Percentiles rank a stretch among this genome's conserved stretches.
Conservation (phyloP, 352 stramenopile genomes). For the Proteromonas lacertae region DNA sequence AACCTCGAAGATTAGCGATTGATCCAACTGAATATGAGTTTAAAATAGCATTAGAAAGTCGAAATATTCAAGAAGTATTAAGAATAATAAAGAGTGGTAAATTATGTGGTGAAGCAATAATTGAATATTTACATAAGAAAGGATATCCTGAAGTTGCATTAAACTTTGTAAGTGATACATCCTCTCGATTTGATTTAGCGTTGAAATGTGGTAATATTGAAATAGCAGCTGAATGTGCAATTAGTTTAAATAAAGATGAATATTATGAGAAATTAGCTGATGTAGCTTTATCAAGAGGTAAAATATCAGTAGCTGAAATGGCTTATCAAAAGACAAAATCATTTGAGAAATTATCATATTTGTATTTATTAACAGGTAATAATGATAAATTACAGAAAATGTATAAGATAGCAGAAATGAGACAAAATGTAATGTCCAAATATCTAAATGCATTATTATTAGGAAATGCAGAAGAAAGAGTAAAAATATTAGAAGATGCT, state of each 20-base stretch:
- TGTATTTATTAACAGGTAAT: constrained; percentile 93
- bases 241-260: constrained; percentile 66
- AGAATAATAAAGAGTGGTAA: constrained; percentile 80
- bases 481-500: constrained; percentile 68
- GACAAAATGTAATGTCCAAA: constrained; percentile 81
- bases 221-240: constrained; percentile 65
- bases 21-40: constrained; percentile 95
- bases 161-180: constrained; percentile 93
- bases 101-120: constrained; percentile 85
- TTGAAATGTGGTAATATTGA: constrained; percentile 96
- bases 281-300: constrained; percentile 83
- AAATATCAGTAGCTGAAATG: constrained; percentile 96
- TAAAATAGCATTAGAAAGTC: constrained; percentile 53
- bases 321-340: constrained; percentile 96
- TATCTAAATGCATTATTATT: constrained; percentile 95
- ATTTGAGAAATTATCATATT: constrained; percentile 91
- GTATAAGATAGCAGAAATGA: constrained; percentile 91
- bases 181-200: constrained; percentile 80
- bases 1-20: constrained; percentile 71
- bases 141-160: constrained; percentile 96
- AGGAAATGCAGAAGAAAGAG: constrained; percentile 65
- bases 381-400: constrained; percentile 95
- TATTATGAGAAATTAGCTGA: constrained; percentile 83
- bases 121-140: constrained; percentile 90
- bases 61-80: constrained; percentile 91